Evolutionary conservation across 2,329 filamentous ascomycete species (phyloP), one percentile per base, ranked within the genome.

Genomic region (Neofusicoccum laricinum): DNA sequence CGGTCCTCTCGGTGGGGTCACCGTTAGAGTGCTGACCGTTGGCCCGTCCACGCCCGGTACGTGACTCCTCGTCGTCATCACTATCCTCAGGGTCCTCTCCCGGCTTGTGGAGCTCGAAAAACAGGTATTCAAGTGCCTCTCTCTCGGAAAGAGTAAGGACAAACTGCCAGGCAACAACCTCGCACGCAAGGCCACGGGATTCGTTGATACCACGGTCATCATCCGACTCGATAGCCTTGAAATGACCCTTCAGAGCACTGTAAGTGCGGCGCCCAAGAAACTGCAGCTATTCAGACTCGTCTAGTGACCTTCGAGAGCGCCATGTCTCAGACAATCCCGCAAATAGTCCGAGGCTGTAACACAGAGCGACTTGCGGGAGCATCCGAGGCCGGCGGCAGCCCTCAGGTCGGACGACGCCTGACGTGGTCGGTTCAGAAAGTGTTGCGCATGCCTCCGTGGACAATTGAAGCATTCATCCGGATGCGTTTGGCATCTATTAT

Each of bases 81-180:
- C 68, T 64, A 36, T 67, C 62, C 8, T 14, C 21, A 25, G 66
- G 59, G 2, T 67, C 66, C n/a, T 71, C 40, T 14, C 69, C 68
- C 14, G 66, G 45, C 10, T 65, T 53, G 2, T 89, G 88, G 49
- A 93, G 85, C 73, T 93, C 90, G 68, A 88, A 89, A 38, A 93
- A 84, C 63, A 91, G 89, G 70, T 84, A 91, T 63, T 92, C 87
- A 30, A 94, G 88, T 8, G 88, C 88, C 70, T 93, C 90, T 25
- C 86, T 81, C 72, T 92, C 89, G 1, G 88, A 88, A 36, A 93
- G 79, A 63, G 86, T 86, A 15, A 86, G 87, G 40, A 93, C 80
- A 69, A 92, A 92, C 43, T 90, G 85, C 89, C 90, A 93, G 41
- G 91, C 91, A 14, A 92, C 89, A 66, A 92, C 90, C 78, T 94